phyloP scores from a whole-genome alignment of 1,284 basidiomycete genomes.

The Pyrrhoderma noxium region DNA sequence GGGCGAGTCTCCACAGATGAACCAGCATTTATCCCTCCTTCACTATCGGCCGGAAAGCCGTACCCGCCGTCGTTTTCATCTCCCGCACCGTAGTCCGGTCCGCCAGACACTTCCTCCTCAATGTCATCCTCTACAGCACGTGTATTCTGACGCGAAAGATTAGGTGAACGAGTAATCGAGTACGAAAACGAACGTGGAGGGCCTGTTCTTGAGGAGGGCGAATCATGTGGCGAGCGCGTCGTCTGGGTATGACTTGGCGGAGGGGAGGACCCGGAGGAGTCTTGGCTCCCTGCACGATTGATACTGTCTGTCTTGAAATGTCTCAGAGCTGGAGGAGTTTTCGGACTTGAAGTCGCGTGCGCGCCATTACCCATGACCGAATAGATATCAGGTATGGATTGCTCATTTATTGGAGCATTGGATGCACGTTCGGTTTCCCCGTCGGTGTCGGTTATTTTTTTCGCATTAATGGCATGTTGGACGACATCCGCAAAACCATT shows the following conservation, averaged over 20 bases:
- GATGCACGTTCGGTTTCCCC: background rate
- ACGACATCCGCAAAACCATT: slow-evolving; percentile 8
- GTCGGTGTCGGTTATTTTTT: background rate
- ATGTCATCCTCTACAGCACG: slow-evolving; percentile 1
- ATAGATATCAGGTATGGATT: background rate
- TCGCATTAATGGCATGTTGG: background rate
- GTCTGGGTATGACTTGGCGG: background rate
- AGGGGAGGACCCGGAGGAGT: background rate
- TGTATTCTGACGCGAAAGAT: slow-evolving; percentile 27
- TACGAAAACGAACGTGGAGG: slow-evolving; percentile 68
- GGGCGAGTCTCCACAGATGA: background rate
- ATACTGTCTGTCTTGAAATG: background rate
- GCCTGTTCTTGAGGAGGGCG: slow-evolving; percentile 61
- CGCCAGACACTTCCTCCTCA: slow-evolving; percentile 1
- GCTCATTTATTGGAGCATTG: background rate
- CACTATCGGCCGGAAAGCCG: background rate
- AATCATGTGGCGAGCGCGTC: slow-evolving; percentile 29
- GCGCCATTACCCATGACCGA: background rate
- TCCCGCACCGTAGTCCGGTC: background rate
- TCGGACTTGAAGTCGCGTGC: background rate
- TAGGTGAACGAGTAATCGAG: slow-evolving; percentile 41
- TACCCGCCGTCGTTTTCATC: background rate
- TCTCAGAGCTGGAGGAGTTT: background rate
- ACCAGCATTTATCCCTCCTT: background rate
- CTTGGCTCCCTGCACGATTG: background rate